Evolutionary conservation across 345 rosid species (phyloP), one percentile per base, ranked within the genome.

Genomic region (Draba incana): DNA sequence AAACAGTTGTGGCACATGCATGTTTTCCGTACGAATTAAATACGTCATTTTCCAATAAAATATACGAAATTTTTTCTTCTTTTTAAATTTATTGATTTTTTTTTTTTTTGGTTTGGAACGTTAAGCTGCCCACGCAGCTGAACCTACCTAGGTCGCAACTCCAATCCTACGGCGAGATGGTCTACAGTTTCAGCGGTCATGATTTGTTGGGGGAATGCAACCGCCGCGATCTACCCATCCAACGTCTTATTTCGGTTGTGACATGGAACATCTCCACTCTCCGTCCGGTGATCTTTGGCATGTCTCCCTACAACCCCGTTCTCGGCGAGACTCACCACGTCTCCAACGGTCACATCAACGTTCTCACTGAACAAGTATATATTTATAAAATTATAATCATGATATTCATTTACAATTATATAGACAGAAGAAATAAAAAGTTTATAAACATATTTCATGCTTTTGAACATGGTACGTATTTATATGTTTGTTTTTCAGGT

Each of bases 251-350:
- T 16, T 24, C 74, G 1, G 89, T 90, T 2, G 84, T 88, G 8
- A 81, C 79, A 0, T 93, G 98, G 98, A 78, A 72, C 64, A 83
- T 93, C 50, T 85, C 96, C 4, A 80, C 81, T 1, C 39, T 66
- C 4, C 90, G 98, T 2, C 94, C 94, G 8, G 0, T 65, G 0
- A 4, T 73, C 38, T 87, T 85, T 15, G 98, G 97, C 3, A 75
- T 80, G 28, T 90, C 86, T 57, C 98, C 98, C 10, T 93, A 79
- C 75, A 93, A 93, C 49, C 88, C 96, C n/a, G 24, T 87, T 71
- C 91, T 93, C 20, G 98, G 98, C 3, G 97, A 93, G 80, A 90
- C 97, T 31, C 98, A 93, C 74, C 98, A 90, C 47, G 94, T 84
- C 51, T 93, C 97, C 4, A 67, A 75, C 4, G 87, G 80, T 51